Percentiles rank a stretch among this genome's conserved stretches.
Conservation (phyloP, 2,329 filamentous ascomycete species). For the Penicillium brevicompactum region DNA sequence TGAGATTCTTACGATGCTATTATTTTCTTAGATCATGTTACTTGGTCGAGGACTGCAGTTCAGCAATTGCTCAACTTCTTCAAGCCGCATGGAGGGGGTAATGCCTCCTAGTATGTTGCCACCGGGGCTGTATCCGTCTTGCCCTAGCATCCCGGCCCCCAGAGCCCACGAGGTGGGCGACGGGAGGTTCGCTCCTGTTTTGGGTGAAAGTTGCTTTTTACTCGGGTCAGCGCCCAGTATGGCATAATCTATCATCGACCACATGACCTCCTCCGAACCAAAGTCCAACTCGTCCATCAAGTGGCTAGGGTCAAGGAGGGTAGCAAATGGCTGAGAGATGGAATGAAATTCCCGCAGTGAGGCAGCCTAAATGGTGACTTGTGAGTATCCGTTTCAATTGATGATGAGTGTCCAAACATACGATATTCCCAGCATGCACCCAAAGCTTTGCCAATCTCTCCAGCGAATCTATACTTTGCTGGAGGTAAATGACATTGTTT, state of each 20-base stretch:
- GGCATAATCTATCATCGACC: conserved; percentile 29
- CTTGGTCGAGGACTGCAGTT: conserved; percentile 16
- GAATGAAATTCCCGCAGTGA: conserved; percentile 25
- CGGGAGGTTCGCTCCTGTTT: conserved; percentile 6
- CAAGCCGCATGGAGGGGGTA: conserved; percentile 15
- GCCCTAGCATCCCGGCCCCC: conserved; percentile 6
- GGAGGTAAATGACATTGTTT: conserved; percentile 16
- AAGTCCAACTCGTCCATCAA: conserved; percentile 20
- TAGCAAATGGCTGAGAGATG: conserved; percentile 17
- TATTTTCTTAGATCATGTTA: conserved; percentile 1
- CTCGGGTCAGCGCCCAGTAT: conserved; percentile 13
- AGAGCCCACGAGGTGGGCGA: conserved; percentile 16
- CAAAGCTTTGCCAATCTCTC: conserved; percentile 19
- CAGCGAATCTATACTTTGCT: conserved; percentile 19
- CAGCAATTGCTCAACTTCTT: conserved; percentile 19
- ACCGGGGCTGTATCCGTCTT: not conserved
- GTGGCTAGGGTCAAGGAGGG: conserved; percentile 18
- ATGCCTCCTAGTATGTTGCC: conserved; percentile 6
- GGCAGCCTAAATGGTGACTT: conserved; percentile 8
- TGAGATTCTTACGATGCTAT: not conserved
- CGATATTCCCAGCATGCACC: conserved; percentile 27
- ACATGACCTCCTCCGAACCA: conserved; percentile 14
- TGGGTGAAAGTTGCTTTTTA: conserved; percentile 5
- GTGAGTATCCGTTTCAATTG: not conserved
- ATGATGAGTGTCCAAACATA: conserved; percentile 1